Percentiles rank a stretch among this genome's conserved stretches.
These are phyloP conservation scores for Fusarium scirpi DNA, from an alignment of 2,329 filamentous ascomycete genomes.

Conservation along the genomic window DNA sequence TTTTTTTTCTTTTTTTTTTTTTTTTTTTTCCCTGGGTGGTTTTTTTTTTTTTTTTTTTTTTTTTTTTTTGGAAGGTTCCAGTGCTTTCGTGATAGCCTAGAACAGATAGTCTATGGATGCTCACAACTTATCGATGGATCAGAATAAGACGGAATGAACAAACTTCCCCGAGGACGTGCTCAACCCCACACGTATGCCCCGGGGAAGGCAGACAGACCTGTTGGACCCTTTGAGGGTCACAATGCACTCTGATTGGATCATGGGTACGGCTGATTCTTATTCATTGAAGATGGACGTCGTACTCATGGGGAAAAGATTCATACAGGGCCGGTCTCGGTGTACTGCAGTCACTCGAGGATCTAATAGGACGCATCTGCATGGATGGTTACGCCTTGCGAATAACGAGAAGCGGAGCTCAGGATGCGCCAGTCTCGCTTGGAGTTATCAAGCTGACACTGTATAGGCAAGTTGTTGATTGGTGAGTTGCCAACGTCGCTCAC, in stretches of 20 bases:
- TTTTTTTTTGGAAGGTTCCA: constrained; percentile 40
- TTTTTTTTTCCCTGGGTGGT: too few species aligned
- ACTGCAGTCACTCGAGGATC: neutral
- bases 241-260: constrained; percentile 1
- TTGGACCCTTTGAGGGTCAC: constrained; percentile 8
- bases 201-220: constrained; percentile 6
- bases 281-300: neutral
- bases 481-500: neutral
- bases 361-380: constrained; percentile 22
- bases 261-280: neutral
- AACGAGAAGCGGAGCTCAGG: constrained; percentile 47
- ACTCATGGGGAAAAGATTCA: neutral
- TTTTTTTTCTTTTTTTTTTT: too few species aligned
- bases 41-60: too few species aligned
- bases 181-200: constrained; percentile 8
- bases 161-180: constrained; percentile 4
- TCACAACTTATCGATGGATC: constrained; percentile 1
- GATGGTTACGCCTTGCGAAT: constrained; percentile 45
- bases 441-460: constrained; percentile 33
- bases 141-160: neutral
- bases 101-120: neutral
- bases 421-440: constrained; percentile 15
- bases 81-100: constrained; percentile 25
- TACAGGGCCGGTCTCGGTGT: constrained; percentile 43
- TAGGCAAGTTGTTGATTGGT: constrained; percentile 20